Conservation (phyloP, 306 rosid species). For the Nissolia schottii region DNA sequence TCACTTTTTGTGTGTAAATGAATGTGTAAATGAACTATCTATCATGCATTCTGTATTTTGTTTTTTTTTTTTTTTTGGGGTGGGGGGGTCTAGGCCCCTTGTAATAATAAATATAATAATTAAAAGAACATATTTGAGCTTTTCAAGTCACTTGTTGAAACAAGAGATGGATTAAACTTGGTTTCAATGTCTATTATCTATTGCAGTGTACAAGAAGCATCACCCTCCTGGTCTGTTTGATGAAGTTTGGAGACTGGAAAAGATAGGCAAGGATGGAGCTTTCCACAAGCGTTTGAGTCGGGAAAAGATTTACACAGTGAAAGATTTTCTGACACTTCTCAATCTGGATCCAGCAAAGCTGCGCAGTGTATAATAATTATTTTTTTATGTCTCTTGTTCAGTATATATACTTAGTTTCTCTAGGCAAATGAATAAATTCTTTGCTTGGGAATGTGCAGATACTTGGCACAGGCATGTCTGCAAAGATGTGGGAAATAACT, state of each 20-base stretch:
- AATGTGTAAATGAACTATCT: conserved; percentile 6
- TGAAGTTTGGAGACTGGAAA: conserved; percentile 97
- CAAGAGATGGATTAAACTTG: conserved; percentile 5
- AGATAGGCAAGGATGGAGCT: conserved; percentile 98
- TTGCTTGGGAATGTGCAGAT: conserved; percentile 53
- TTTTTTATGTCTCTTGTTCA: background rate
- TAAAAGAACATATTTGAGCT: background rate
- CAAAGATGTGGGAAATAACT: conserved; percentile 98
- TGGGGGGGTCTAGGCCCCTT: background rate
- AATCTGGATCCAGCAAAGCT: conserved; percentile 69
- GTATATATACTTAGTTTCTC: background rate
- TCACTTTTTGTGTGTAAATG: conserved; percentile 7
- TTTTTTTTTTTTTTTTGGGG: background rate
- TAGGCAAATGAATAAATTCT: conserved; percentile 13
- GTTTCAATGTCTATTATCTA: conserved; percentile 22
- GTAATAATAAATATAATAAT: background rate
- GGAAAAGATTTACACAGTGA: conserved; percentile 62
- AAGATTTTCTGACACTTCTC: conserved; percentile 83
- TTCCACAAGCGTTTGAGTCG: conserved; percentile 85
- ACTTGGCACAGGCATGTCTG: conserved; percentile 95
- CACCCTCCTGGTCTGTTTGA: conserved; percentile 88
- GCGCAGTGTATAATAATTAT: conserved; percentile 62
- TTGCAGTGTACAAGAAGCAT: conserved; percentile 94
- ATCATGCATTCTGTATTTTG: background rate
- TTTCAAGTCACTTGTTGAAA: conserved; percentile 1